These are phyloP conservation scores for Geotrichum histeridarum DNA, from an alignment of 1,139 yeast species.

Conservation along the genomic window DNA sequence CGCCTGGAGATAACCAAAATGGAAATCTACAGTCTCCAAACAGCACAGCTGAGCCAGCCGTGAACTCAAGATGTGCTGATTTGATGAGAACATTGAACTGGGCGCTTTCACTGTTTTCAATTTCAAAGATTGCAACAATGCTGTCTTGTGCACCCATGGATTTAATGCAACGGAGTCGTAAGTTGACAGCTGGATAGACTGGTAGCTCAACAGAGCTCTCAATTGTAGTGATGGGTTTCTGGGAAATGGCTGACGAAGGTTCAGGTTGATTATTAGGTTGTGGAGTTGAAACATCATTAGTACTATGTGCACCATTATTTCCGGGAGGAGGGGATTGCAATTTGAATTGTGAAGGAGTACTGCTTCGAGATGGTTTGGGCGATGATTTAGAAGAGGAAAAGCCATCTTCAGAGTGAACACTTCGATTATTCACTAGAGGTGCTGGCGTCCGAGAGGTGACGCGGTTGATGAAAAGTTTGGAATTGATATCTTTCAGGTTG, in stretches of 20 bases:
- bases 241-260: neutral
- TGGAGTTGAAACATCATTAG: neutral
- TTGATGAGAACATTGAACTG: conserved; percentile 32
- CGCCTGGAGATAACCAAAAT: conserved; percentile 32
- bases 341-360: conserved; percentile 9
- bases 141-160: conserved; percentile 53
- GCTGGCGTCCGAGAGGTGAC: conserved; percentile 4
- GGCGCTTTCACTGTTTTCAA: conserved; percentile 46
- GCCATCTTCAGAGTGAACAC: neutral
- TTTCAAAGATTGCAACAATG: conserved; percentile 51
- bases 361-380: conserved; percentile 12
- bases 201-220: conserved; percentile 32
- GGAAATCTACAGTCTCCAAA: conserved; percentile 36
- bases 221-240: conserved; percentile 10
- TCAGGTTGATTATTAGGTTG: neutral
- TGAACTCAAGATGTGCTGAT: conserved; percentile 41
- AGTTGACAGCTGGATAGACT: conserved; percentile 48
- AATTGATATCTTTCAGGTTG: conserved; percentile 15
- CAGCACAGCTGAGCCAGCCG: conserved; percentile 43
- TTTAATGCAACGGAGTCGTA: conserved; percentile 53
- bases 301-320: conserved; percentile 3
- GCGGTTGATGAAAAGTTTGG: conserved; percentile 16
- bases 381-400: conserved; percentile 6
- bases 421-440: neutral
- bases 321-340: conserved; percentile 11